Evolutionary conservation across 1,284 basidiomycete genomes (phyloP).

Genomic region (Sporisorium iseilematis-ciliati): DNA sequence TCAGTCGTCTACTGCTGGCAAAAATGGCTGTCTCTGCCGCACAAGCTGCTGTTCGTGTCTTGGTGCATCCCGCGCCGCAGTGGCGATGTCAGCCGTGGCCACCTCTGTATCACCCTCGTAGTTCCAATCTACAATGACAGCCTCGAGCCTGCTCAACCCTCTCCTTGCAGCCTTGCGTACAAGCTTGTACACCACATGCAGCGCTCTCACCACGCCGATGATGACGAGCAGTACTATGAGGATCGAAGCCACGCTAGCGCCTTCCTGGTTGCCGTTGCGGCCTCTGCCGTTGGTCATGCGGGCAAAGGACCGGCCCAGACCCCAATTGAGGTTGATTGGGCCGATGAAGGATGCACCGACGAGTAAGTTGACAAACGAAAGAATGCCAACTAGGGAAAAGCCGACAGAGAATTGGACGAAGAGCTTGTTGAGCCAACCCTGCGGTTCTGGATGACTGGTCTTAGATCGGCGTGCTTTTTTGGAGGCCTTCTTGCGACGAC

Average conservation of each 20-base stretch:
- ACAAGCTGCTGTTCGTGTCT: not conserved
- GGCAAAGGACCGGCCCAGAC: slow-evolving; percentile 53
- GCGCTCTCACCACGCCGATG: slow-evolving; percentile 49
- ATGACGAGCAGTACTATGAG: slow-evolving; percentile 53
- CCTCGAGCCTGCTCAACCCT: slow-evolving; percentile 45
- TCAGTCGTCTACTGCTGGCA: slow-evolving; percentile 12
- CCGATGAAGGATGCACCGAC: slow-evolving; percentile 47
- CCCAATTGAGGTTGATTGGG: slow-evolving; percentile 57
- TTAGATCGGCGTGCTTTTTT: slow-evolving; percentile 8
- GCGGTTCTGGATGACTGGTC: not conserved
- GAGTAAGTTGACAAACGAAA: slow-evolving; percentile 54
- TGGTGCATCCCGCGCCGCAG: not conserved
- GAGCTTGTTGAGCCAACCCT: slow-evolving; percentile 36
- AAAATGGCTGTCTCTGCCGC: slow-evolving; percentile 17
- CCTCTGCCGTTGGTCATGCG: slow-evolving; percentile 43
- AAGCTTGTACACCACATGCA: slow-evolving; percentile 46
- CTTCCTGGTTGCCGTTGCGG: slow-evolving; percentile 39
- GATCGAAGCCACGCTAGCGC: slow-evolving; percentile 44
- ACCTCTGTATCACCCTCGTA: slow-evolving; percentile 43
- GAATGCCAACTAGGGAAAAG: slow-evolving; percentile 55
- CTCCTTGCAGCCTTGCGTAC: slow-evolving; percentile 30
- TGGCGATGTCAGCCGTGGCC: slow-evolving; percentile 5
- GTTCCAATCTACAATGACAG: slow-evolving; percentile 53
- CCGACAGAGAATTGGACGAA: slow-evolving; percentile 52
- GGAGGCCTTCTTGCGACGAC: slow-evolving; percentile 11